These are phyloP conservation scores for Neurospora sp. DNA, from an alignment of 495 filamentous ascomycete genomes.

Conservation along the genomic window DNA sequence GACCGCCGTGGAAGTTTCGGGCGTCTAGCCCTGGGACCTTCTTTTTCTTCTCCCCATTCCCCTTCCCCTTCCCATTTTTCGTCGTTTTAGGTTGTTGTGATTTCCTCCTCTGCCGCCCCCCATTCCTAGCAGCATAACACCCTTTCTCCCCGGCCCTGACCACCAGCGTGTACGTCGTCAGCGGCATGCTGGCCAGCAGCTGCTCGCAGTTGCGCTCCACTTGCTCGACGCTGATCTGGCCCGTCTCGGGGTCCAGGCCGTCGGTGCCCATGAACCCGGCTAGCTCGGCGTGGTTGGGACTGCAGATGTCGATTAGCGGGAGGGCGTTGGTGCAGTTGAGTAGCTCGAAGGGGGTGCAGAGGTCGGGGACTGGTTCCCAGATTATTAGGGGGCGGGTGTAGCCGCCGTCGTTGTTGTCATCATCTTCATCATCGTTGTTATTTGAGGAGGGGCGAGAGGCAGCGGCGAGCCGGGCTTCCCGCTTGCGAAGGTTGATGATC, in stretches of 20 bases:
- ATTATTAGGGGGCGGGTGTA: conserved; percentile 58
- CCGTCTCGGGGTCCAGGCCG: conserved; percentile 35
- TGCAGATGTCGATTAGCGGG: conserved; percentile 70
- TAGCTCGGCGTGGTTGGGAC: conserved; percentile 81
- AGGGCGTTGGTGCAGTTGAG: conserved; percentile 60
- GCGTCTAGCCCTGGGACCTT: conserved; percentile 19
- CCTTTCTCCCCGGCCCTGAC: conserved; percentile 40
- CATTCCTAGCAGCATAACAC: conserved; percentile 42
- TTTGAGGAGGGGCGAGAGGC: not conserved
- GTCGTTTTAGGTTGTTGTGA: not conserved
- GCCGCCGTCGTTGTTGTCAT: conserved; percentile 5
- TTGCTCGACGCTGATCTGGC: conserved; percentile 38
- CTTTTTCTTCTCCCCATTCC: conserved; percentile 21
- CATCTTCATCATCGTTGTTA: not conserved
- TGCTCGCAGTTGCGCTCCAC: conserved; percentile 46
- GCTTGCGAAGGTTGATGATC: conserved; percentile 40
- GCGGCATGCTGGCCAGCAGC: conserved; percentile 41
- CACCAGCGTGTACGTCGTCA: conserved; percentile 45
- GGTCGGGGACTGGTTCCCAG: conserved; percentile 92
- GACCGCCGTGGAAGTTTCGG: conserved; percentile 23
- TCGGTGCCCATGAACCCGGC: conserved; percentile 62
- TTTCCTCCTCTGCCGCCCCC: conserved; percentile 33
- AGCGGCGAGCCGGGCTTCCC: not conserved
- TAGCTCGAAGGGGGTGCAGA: conserved; percentile 68
- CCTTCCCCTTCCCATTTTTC: conserved; percentile 1